Percentiles rank a stretch among this genome's conserved stretches.
These are phyloP conservation scores for Monosporozyma unispora DNA, from an alignment of 805 yeast species.

Conservation along the genomic window DNA sequence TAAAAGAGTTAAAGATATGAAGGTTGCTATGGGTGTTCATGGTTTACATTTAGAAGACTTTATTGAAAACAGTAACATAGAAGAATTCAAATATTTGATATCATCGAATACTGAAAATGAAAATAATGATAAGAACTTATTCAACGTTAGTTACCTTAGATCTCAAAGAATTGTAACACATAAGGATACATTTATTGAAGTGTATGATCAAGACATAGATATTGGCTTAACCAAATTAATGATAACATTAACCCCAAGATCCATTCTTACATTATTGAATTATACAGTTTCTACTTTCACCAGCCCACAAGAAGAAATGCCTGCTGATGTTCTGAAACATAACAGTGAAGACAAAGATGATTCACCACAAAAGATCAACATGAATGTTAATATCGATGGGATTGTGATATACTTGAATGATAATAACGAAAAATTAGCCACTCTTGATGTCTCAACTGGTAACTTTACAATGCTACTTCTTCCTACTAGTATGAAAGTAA, in stretches of 20 bases:
- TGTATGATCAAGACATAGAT: conserved; percentile 67
- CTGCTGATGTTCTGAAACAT: conserved; percentile 64
- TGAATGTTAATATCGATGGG: conserved; percentile 61
- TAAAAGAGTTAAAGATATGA: conserved; percentile 53
- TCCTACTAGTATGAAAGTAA: conserved; percentile 70
- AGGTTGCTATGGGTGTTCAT: conserved; percentile 52
- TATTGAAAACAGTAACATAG: conserved; percentile 48
- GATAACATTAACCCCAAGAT: conserved; percentile 65
- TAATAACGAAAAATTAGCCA: conserved; percentile 73
- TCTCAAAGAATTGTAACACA: conserved; percentile 50
- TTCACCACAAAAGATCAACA: conserved; percentile 68
- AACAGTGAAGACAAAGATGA: conserved; percentile 48
- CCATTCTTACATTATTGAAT: conserved; percentile 68
- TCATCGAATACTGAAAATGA: conserved; percentile 41
- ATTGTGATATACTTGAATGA: conserved; percentile 70
- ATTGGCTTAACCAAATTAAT: conserved; percentile 71
- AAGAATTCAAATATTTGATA: conserved; percentile 58
- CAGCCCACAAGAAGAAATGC: conserved; percentile 58
- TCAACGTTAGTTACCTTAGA: conserved; percentile 51
- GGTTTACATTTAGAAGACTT: conserved; percentile 69
- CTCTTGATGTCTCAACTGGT: conserved; percentile 67
- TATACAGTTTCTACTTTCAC: conserved; percentile 82
- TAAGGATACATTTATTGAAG: conserved; percentile 45
- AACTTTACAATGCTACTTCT: conserved; percentile 52
- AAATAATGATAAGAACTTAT: conserved; percentile 33